Evolutionary conservation across 768 basidiomycete genomes (phyloP), one percentile per base, ranked within the genome.

Genomic region (Lactarius indigo): DNA sequence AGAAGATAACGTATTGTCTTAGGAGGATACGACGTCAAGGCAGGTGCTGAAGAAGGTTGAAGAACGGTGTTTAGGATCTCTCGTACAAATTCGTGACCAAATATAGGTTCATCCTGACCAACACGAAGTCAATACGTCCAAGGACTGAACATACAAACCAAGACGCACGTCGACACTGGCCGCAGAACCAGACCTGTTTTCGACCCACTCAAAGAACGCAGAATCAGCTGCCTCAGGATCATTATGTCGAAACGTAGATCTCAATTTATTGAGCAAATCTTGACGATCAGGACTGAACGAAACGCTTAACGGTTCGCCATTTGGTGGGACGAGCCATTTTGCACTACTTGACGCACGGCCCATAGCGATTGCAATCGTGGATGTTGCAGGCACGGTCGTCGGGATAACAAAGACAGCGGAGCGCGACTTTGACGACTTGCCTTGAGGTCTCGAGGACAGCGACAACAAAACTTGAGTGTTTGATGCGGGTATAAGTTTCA

Each of bases 391-490:
- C 7, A 84, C 78, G 3, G 76, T 78, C 63, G 85, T 76, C 0
- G 91, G 91, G 1, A 90, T 77, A 30, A 86, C 80, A 42, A 90
- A 76, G 20, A 92, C 76, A 20, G 80, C 83, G 2, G 88, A 85
- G 8, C 81, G 82, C 64, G 42, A 68, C 59, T 60, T 67, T 10
- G 63, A 61, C 20, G 58, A 20, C 23, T 61, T 61, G 28, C 60
- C 57, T 18, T 56, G 57, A 2, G 73, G 57, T 15, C 72, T 70
- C 1, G 84, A 78, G 2, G 84, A 82, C 10, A 87, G 69, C 18
- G 82, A 76, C 54, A 89, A 79, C 18, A 88, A 75, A 2, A 79
- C 80, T 67, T 89, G 86, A 26, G 81, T 79, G n/a, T 75, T 68
- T 7, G 78, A 71, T 31, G 81, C 75, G 5, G 72, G 65, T 8